Conservation (phyloP, 2,329 filamentous ascomycete species). For the Sporothrix euskadiensis region DNA sequence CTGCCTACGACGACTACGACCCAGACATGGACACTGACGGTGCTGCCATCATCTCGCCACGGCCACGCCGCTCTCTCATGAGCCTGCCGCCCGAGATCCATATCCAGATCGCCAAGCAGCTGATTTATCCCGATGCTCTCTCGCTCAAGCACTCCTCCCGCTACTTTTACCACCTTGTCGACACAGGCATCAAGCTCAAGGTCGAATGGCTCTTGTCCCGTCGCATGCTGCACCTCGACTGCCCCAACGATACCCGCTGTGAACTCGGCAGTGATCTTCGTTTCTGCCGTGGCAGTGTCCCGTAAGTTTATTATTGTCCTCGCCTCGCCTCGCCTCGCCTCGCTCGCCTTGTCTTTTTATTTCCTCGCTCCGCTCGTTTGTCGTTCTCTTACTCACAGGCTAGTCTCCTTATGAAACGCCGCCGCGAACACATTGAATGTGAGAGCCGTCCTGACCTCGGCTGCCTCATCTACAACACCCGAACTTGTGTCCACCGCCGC, state of each 20-base stretch:
- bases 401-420: constrained; percentile 59
- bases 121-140: constrained; percentile 70
- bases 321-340: too few relatives aligned
- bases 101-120: constrained; percentile 58
- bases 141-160: constrained; percentile 67
- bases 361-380: background rate
- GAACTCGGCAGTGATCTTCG: constrained; percentile 60
- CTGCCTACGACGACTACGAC: background rate
- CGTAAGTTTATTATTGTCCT: constrained; percentile 44
- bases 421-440: constrained; percentile 62
- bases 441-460: constrained; percentile 58
- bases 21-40: background rate
- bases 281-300: constrained; percentile 62
- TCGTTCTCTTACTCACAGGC: background rate
- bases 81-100: constrained; percentile 67
- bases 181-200: constrained; percentile 66
- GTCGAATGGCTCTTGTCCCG: constrained; percentile 69
- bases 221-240: constrained; percentile 63
- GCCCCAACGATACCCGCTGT: constrained; percentile 59
- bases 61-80: constrained; percentile 41
- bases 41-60: background rate
- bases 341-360: too few relatives aligned
- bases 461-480: constrained; percentile 56
- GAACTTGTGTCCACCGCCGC: constrained; percentile 48
- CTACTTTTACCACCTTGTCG: constrained; percentile 64